Conservation (phyloP, 371 early-diverging fungal genomes). For the Blakeslea trispora region DNA sequence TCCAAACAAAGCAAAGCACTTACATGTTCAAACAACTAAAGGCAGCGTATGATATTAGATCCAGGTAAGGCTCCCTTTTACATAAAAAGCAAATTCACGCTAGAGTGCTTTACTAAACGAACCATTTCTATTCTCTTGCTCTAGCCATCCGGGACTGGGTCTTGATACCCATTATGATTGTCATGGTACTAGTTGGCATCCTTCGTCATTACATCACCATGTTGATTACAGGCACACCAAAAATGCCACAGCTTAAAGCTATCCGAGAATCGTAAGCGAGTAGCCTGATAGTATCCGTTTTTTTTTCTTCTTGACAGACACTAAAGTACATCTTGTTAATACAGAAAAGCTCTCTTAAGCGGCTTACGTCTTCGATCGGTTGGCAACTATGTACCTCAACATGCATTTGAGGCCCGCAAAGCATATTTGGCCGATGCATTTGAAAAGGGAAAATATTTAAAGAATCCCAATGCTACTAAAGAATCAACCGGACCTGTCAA, state of each 20-base stretch:
- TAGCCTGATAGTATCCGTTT: no score
- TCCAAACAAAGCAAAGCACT: not conserved
- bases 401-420: slow-evolving; percentile 75
- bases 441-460: slow-evolving; percentile 81
- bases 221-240: slow-evolving; percentile 79
- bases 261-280: slow-evolving; percentile 72
- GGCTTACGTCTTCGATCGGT: slow-evolving; percentile 69
- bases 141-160: slow-evolving; percentile 92
- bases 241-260: slow-evolving; percentile 73
- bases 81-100: no score
- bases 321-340: no score
- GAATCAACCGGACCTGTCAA: slow-evolving; percentile 64
- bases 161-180: slow-evolving; percentile 92
- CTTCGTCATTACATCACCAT: slow-evolving; percentile 88
- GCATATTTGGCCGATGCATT: slow-evolving; percentile 73
- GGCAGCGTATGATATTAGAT: slow-evolving; percentile 69
- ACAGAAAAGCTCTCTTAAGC: slow-evolving; percentile 75
- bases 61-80: slow-evolving; percentile 48
- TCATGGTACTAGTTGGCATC: slow-evolving; percentile 96
- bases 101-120: no score
- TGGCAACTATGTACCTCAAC: slow-evolving; percentile 68
- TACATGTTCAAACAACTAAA: slow-evolving; percentile 6
- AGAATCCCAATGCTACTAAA: slow-evolving; percentile 67
- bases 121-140: not conserved
- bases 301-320: no score